A percentile compares a stretch with the other conserved stretches of the same genome.
These are phyloP conservation scores for Lachnellula willkommii DNA, from an alignment of 2,329 filamentous ascomycete species.

Conservation along the genomic window DNA sequence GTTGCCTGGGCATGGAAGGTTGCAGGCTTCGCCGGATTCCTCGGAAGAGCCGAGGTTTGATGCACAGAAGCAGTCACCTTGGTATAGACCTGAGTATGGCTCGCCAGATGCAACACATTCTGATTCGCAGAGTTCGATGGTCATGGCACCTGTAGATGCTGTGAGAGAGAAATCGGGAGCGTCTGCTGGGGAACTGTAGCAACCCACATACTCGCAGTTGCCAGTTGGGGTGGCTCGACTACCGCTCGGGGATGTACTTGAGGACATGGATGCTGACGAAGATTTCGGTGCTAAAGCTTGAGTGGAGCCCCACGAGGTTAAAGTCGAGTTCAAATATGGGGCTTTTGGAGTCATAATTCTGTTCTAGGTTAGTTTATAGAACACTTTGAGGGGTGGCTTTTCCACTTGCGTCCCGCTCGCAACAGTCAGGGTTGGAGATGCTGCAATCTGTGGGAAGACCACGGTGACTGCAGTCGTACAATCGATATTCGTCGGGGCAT, in stretches of 20 bases:
- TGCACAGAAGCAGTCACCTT: conserved; percentile 5
- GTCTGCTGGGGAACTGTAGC: neutral
- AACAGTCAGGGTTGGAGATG: neutral
- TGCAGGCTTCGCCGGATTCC: neutral
- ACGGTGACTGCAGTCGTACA: conserved; percentile 3
- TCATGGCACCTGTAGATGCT: conserved; percentile 6
- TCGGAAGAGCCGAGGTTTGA: neutral
- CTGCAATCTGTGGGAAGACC: conserved; percentile 1
- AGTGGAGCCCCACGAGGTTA: too few relatives aligned
- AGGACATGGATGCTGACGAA: too few relatives aligned
- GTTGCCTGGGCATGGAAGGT: conserved; percentile 1
- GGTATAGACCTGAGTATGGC: conserved; percentile 6
- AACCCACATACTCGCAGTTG: too few relatives aligned
- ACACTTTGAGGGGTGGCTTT: too few relatives aligned
- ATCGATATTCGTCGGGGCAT: neutral
- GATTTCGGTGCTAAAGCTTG: too few relatives aligned
- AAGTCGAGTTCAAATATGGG: too few relatives aligned
- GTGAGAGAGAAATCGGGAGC: neutral
- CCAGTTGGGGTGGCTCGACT: too few relatives aligned
- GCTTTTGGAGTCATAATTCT: neutral
- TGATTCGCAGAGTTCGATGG: conserved; percentile 5
- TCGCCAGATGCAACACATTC: conserved; percentile 9
- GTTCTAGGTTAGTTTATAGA: neutral
- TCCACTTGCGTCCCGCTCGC: conserved; percentile 5
- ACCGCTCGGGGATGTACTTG: too few relatives aligned